Conservation (phyloP, 2,329 filamentous ascomycete species). For the Pyrenophora seminiperda region DNA sequence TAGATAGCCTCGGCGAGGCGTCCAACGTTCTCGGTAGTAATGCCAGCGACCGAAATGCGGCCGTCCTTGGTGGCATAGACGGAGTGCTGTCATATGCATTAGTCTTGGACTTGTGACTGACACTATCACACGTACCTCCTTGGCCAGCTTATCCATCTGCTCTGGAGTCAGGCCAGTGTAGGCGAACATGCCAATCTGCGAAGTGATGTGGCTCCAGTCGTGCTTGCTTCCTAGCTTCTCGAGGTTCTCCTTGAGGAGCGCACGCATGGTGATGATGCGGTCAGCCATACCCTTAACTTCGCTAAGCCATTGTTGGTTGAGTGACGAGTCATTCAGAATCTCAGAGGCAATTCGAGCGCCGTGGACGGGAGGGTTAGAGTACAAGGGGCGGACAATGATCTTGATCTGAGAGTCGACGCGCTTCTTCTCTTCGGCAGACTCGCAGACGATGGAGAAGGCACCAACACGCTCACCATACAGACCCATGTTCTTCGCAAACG, state of each 20-base stretch:
- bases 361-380: constrained; percentile 98
- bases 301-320: constrained; percentile 92
- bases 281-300: constrained; percentile 99
- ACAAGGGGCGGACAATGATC: constrained; percentile 93
- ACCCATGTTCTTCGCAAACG: constrained; percentile 99
- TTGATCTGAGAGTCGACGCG: constrained; percentile 97
- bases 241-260: constrained; percentile 90
- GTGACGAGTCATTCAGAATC: constrained; percentile 82
- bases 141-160: constrained; percentile 89
- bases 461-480: constrained; percentile 98
- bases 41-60: constrained; percentile 83
- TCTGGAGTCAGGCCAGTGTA: constrained; percentile 91
- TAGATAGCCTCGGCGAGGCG: constrained; percentile 82
- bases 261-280: constrained; percentile 98
- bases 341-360: constrained; percentile 91
- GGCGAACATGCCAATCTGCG: constrained; percentile 97
- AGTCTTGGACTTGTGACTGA: constrained; percentile 6
- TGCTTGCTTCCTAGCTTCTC: constrained; percentile 94
- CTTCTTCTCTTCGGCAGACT: constrained; percentile 87
- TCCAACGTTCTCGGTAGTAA: constrained; percentile 78
- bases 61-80: constrained; percentile 97
- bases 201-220: constrained; percentile 99
- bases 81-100: constrained; percentile 65
- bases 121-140: constrained; percentile 65
- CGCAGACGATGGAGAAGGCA: constrained; percentile 90